Evolutionary conservation across 2,329 filamentous ascomycete species (phyloP), one percentile per base, ranked within the genome.

Genomic region (Pseudomassariella vexata): DNA sequence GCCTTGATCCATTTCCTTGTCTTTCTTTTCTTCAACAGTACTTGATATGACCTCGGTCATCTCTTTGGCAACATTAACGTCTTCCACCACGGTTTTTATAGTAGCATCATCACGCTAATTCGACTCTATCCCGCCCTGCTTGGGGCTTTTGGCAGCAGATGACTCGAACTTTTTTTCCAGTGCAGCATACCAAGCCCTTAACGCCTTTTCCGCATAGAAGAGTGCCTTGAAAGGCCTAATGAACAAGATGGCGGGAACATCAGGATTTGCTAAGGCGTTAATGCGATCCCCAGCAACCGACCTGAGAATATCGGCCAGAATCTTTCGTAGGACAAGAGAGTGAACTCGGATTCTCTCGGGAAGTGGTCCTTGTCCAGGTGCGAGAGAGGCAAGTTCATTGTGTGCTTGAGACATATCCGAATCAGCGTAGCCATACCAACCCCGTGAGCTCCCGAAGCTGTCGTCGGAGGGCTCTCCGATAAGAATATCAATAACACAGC

Each of bases 321-420:
- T 37, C 4, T 27, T 17, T 7, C 22, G 18, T 3, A 45, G 19
- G 1, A 10, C 15, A 2, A 11, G 18, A 1, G 42, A 45, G 14
- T 45, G 28, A 9, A 45, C 41, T 14, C 42, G 19, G 15, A 42
- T 33, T 19, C 37, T 22, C 21, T 44, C 41, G 14, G 41, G 40
- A 1, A 42, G 24, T 9, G 33, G 26, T 8, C 4, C 34, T 14
- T 23, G 19, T 5, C 28, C 28, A 9, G 6, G 2, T 1, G 0
- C 8, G 10, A 21, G 6, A 4, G 14, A 14, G 2, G 14, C 9
- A n/a, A n/a, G n/a, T n/a, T n/a, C n/a, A n/a, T n/a, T n/a, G n/a
- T n/a, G n/a, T n/a, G n/a, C n/a, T n/a, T n/a, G n/a, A n/a, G n/a
- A n/a, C n/a, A n/a, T n/a, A n/a, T n/a, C n/a, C n/a, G n/a, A n/a